Conservation (phyloP, 345 rosid species). For the Cardamine occulta region DNA sequence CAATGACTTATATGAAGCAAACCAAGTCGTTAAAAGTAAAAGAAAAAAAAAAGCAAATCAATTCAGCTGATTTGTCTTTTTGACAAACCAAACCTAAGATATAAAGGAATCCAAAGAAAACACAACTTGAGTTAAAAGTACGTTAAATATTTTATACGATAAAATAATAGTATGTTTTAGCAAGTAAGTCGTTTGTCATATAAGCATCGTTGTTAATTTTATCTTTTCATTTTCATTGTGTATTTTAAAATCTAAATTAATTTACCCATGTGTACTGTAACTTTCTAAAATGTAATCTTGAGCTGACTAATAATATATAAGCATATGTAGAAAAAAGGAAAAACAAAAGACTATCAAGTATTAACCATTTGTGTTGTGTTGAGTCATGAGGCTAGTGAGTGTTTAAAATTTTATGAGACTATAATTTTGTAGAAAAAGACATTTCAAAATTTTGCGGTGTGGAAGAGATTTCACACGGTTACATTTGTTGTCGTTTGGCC, state of each 20-base stretch:
- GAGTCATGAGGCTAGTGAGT: background rate
- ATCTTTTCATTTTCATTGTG: background rate
- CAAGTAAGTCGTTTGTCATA: too few relatives aligned
- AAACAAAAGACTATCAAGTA: background rate
- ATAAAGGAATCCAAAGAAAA: too few relatives aligned
- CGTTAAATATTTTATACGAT: too few relatives aligned
- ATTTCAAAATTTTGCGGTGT: background rate
- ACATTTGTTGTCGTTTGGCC: background rate
- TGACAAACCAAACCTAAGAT: too few relatives aligned
- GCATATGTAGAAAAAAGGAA: background rate
- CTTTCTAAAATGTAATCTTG: background rate
- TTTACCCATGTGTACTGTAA: background rate
- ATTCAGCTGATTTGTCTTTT: too few relatives aligned
- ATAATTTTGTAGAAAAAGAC: background rate
- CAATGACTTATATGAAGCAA: too few relatives aligned
- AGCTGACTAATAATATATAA: background rate
- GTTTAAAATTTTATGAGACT: background rate
- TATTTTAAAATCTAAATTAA: background rate
- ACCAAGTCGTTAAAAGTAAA: too few relatives aligned
- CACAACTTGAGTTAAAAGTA: too few relatives aligned
- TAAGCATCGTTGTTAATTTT: too few relatives aligned
- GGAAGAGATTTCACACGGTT: slow-evolving; percentile 2
- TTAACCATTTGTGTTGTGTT: background rate
- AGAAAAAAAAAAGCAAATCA: too few relatives aligned
- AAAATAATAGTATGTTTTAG: too few relatives aligned